Evolutionary conservation across 257 asterid species (phyloP).

Genomic region (Echites panduratus): DNA sequence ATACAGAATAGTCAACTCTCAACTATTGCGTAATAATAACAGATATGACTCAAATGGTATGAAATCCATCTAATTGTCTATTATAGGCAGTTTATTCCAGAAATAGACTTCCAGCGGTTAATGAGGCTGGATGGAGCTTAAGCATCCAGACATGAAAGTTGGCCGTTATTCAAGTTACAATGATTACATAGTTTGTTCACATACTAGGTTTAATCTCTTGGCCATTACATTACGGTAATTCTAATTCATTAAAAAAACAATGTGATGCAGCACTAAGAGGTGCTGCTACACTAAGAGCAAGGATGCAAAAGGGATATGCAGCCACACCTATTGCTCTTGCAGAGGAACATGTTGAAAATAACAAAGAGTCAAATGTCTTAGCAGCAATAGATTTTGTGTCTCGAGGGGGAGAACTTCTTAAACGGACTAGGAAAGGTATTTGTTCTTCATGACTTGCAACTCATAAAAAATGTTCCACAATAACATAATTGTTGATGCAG

Average conservation of each 20-base stretch:
- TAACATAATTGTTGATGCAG: constrained; percentile 34
- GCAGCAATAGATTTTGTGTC: constrained; percentile 49
- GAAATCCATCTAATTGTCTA: background rate
- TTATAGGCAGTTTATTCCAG: background rate
- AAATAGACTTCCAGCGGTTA: background rate
- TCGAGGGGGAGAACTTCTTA: constrained; percentile 70
- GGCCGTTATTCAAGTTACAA: no score
- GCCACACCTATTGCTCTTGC: constrained; percentile 34
- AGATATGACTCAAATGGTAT: background rate
- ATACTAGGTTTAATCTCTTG: no score
- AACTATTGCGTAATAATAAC: background rate
- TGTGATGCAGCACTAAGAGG: constrained; percentile 59
- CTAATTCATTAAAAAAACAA: background rate
- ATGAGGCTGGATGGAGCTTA: background rate
- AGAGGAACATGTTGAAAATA: constrained; percentile 38
- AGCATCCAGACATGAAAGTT: no score
- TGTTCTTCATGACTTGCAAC: background rate
- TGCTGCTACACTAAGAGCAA: constrained; percentile 67
- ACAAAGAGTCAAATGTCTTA: constrained; percentile 44
- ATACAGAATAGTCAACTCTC: no score
- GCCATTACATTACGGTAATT: no score
- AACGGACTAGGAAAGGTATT: constrained; percentile 81
- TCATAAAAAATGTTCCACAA: constrained; percentile 6
- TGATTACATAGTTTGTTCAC: background rate
- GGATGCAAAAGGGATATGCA: constrained; percentile 53